Base-by-base conservation (phyloP, 768 basidiomycete species). In the Roridomyces roridus region DNA sequence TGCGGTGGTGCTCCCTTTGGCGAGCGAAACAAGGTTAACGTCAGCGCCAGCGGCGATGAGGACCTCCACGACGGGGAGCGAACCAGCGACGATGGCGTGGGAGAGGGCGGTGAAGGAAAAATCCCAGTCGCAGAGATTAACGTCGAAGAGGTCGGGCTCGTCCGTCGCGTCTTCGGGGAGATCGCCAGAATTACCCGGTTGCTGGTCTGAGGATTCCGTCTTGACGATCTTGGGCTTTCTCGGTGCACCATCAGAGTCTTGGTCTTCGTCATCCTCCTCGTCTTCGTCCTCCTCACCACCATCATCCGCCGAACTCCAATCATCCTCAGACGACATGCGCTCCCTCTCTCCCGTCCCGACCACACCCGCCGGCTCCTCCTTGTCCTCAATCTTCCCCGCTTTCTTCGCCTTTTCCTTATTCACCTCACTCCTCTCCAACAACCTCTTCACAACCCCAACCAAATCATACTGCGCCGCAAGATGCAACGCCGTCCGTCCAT, bases 91-190 rank as follows among this genome's bases (percentile, higher is more conserved):
- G 39, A 82, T 76, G 4, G 80, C 85, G 62, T 82, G 83, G 24
- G 71, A 71, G 24, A 87, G 72, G 2, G 86, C 77, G 2, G 80
- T 77, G 56, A 84, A 79, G 4, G 76, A 75, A 51, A 81, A 77
- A 64, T 87, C 86, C 86, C 85, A 88, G 65, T 87, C 85, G 0
- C 74, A 50, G 1, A 74, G 71, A 41, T 85, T 74, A 57, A 86
- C 63, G 40, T 84, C 80, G n/a, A 87, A 72, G 28, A 87, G 70
- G 53, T 87, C 85, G 0, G 83, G 83, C 31, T 72, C 70, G 40
- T 82, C 78, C 4, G 72, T 68, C 6, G 78, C 70, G 61, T 84
- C 83, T 37, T 84, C 84, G 0, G 78, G 79, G 6, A 80, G 69
- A 41, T 80, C 77, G 11, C 69, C 69, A 46, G 65, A 70, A 34